phyloP scores from a whole-genome alignment of 192 early-diverging fungal species.

The Coemansia sp. region DNA sequence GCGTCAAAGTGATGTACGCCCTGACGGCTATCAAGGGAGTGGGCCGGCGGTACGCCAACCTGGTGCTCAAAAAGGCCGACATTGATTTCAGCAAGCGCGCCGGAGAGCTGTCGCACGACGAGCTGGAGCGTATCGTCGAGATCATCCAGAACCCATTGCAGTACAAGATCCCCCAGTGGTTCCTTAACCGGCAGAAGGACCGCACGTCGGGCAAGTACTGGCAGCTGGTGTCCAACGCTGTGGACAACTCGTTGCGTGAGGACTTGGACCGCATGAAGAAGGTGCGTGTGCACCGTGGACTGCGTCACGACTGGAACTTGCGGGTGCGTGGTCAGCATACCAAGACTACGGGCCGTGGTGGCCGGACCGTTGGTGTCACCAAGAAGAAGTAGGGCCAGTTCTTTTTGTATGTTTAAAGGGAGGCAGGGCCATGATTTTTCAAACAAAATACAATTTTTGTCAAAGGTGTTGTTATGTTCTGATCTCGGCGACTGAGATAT shows the following conservation, averaged over 20 bases:
- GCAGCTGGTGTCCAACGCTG: constrained; percentile 89
- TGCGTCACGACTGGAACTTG: constrained; percentile 97
- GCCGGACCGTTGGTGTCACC: constrained; percentile 94
- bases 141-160: constrained; percentile 99
- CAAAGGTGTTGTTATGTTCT: too few relatives aligned
- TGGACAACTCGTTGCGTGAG: constrained; percentile 97
- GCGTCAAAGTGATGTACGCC: constrained; percentile 93
- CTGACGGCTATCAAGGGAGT: constrained; percentile 97
- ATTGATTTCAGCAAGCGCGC: constrained; percentile 96
- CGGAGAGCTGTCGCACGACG: constrained; percentile 96
- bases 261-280: constrained; percentile 99
- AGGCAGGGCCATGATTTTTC: too few relatives aligned
- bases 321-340: constrained; percentile 99
- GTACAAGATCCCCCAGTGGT: constrained; percentile 99
- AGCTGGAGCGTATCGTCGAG: constrained; percentile 96
- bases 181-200: constrained; percentile 99
- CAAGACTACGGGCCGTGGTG: constrained; percentile 98
- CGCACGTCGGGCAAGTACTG: constrained; percentile 92
- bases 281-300: constrained; percentile 98
- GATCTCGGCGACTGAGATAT: too few relatives aligned
- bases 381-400: constrained; percentile 88
- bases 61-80: constrained; percentile 99
- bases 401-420: neutral
- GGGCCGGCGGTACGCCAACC: constrained; percentile 97
- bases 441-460: too few relatives aligned